Percentiles rank a stretch among this genome's conserved stretches.
Conservation (phyloP, 257 asterid species). For the Handroanthus guayacan region DNA sequence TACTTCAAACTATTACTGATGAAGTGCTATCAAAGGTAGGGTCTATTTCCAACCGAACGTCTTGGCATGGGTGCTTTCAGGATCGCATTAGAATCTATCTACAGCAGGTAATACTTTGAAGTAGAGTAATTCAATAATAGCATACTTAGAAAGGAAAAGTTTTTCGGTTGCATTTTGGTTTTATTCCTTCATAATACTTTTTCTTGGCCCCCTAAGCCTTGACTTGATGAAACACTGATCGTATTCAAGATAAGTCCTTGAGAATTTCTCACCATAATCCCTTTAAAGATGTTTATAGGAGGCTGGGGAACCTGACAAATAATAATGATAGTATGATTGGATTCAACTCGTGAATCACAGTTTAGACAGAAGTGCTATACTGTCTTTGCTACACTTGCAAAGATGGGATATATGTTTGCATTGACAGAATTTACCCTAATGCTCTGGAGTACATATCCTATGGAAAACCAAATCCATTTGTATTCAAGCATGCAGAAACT, state of each 20-base stretch:
- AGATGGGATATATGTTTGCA: slow-evolving; percentile 25
- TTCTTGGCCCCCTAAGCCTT: background rate
- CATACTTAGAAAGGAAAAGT: background rate
- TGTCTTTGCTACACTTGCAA: slow-evolving; percentile 10
- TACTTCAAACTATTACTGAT: slow-evolving; percentile 40
- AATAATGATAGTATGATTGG: background rate
- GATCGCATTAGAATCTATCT: slow-evolving; percentile 86
- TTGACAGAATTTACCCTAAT: slow-evolving; percentile 63
- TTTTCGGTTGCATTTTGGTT: background rate
- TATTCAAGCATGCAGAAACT: slow-evolving; percentile 76
- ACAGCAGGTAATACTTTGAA: slow-evolving; percentile 66
- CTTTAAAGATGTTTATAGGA: background rate
- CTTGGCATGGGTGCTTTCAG: slow-evolving; percentile 99
- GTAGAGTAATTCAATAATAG: background rate
- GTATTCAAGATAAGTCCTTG: background rate
- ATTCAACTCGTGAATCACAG: background rate
- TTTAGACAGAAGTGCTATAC: background rate
- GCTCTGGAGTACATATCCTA: slow-evolving; percentile 75
- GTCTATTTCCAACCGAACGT: slow-evolving; percentile 88
- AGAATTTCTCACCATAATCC: slow-evolving; percentile 8
- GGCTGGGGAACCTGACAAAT: background rate
- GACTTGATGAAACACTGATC: background rate
- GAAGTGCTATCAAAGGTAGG: slow-evolving; percentile 56
- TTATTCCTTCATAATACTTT: background rate
- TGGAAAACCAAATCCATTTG: slow-evolving; percentile 87